phyloP scores from a whole-genome alignment of 805 yeast species.

The Kuraishia floccosa region DNA sequence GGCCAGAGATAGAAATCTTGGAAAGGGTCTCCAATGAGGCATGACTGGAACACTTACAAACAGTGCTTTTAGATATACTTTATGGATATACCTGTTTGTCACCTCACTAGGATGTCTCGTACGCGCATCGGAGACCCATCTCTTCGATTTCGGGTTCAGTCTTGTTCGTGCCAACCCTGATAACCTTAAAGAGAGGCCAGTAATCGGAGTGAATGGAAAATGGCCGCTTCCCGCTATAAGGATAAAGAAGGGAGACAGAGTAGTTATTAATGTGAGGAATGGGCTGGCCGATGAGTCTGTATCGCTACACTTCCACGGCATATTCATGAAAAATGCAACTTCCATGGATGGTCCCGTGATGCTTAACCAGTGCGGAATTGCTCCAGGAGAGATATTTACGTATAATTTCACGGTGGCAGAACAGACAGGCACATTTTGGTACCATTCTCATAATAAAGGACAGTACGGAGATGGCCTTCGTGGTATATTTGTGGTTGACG shows the following conservation, averaged over 20 bases:
- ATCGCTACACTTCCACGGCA: constrained; percentile 70
- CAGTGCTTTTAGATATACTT: no score
- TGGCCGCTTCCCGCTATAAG: constrained; percentile 83
- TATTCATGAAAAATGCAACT: constrained; percentile 49
- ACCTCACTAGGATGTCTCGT: no score
- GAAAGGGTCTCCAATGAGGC: no score
- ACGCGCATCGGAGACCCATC: no score
- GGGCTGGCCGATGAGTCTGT: constrained; percentile 43
- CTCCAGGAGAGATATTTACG: constrained; percentile 51
- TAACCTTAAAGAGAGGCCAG: constrained; percentile 29
- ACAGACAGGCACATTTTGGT: constrained; percentile 77
- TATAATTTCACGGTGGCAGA: constrained; percentile 60
- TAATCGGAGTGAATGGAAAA: constrained; percentile 38
- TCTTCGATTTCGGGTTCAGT: no score
- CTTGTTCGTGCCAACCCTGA: constrained; percentile 42
- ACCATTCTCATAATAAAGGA: constrained; percentile 67
- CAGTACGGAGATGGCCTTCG: constrained; percentile 75
- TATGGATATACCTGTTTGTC: no score
- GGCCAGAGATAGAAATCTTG: no score
- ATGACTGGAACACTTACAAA: no score
- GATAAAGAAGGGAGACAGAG: constrained; percentile 70
- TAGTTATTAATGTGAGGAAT: constrained; percentile 49
- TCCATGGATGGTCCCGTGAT: constrained; percentile 73
- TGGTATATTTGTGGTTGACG: constrained; percentile 57
- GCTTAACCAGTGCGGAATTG: constrained; percentile 74